Conservation (phyloP, 1,284 basidiomycete species). For the Sphagnurus paluster region DNA sequence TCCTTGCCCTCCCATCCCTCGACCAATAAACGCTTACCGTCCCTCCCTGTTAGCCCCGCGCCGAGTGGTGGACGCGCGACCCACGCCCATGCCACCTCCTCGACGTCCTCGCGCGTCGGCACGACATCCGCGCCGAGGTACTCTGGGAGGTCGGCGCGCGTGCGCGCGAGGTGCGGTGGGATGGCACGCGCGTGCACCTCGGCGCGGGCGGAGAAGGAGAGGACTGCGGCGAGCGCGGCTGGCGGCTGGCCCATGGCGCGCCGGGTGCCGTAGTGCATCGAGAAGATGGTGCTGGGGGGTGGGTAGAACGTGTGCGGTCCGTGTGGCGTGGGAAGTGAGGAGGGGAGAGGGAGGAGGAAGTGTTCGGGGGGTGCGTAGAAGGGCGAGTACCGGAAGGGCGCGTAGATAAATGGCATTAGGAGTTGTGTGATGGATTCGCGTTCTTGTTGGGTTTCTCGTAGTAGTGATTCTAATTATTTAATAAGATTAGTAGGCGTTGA, state of each 20-base stretch:
- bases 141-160: constrained; percentile 41
- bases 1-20: no score
- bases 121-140: constrained; percentile 25
- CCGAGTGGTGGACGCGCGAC: constrained; percentile 32
- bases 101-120: constrained; percentile 60
- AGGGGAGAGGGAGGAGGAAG: constrained; percentile 29
- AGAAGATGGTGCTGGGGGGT: constrained; percentile 17
- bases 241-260: constrained; percentile 47
- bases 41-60: constrained; percentile 28
- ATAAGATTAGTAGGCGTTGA: background rate
- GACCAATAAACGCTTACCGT: no score
- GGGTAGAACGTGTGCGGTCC: constrained; percentile 59
- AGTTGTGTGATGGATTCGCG: constrained; percentile 48
- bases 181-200: constrained; percentile 49
- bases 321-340: constrained; percentile 44
- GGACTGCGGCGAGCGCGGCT: constrained; percentile 56
- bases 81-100: constrained; percentile 49
- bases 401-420: constrained; percentile 58
- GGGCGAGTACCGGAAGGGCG: constrained; percentile 55
- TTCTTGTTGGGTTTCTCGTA: constrained; percentile 35
- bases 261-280: constrained; percentile 40
- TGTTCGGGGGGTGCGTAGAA: constrained; percentile 62
- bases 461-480: constrained; percentile 42
- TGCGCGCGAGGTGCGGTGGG: constrained; percentile 46
- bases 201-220: constrained; percentile 60